Base-by-base conservation (phyloP, 192 early-diverging fungal genomes). In the Chytriomyces sp. region DNA sequence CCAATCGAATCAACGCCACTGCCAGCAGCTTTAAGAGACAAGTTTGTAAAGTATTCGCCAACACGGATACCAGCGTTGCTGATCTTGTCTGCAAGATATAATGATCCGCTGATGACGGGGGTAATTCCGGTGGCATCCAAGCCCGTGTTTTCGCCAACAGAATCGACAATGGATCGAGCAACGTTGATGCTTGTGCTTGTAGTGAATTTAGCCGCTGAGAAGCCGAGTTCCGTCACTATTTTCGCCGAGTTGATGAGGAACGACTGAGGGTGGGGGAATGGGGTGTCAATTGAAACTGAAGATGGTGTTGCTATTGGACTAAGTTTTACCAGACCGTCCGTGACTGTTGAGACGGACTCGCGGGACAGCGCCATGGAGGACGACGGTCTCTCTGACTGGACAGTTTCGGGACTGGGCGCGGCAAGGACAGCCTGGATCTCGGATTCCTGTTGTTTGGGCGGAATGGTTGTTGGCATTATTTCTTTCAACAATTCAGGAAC, bases 81-180 rank as follows among this genome's bases (percentile, higher is more conserved):
- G 65, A 81, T 80, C 61, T 78, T 79, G 67, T 86, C 83, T 13
- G 85, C 82, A 60, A 84, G 45, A 47, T 45, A 57, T 18, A 86
- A 47, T 8, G 76, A 72, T n/a, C 59, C 53, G 44, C 76, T 71
- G 50, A 81, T 57, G 45, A 80, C 45, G 11, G 77, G 80, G 9
- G 83, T 79, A 6, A 84, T 74, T 13, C 78, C 78, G 16, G 70
- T 72, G 7, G 73, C 61, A 24, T 70, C 72, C 10, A 84, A 61
- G 50, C 79, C 79, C 5, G 83, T 80, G 16, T 75, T 66, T 57
- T 77, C 78, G 5, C 85, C 85, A 23, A 86, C 76, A 11, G 73
- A 77, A 60, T 74, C 72, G 43, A 84, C 81, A n/a, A 82, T 72
- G 1, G 62, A 67, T 6, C 72, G 60, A 7, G 82, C 82, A 9